Evolutionary conservation across 2,329 filamentous ascomycete genomes (phyloP).

Genomic region (Botrytis pseudocinerea): DNA sequence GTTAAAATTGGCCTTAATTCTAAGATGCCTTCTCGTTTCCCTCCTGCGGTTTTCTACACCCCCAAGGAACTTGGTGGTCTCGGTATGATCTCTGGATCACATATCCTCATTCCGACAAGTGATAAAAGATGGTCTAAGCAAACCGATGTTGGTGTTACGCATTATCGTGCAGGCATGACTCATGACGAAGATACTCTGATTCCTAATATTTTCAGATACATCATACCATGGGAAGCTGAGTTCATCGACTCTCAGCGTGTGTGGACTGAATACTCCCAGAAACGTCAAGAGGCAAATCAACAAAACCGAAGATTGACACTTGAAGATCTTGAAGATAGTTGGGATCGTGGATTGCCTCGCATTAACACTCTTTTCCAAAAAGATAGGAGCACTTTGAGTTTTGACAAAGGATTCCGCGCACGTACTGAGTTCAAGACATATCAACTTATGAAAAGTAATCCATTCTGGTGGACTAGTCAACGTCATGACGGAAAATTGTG

Average conservation of each 20-base stretch:
- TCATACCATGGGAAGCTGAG: conserved; percentile 98
- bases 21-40: conserved; percentile 99
- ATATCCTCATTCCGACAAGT: conserved; percentile 94
- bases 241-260: conserved; percentile 99
- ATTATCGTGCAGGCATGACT: conserved; percentile 96
- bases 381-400: conserved; percentile 92
- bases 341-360: conserved; percentile 94
- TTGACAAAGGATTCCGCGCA: conserved; percentile 97
- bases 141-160: conserved; percentile 94
- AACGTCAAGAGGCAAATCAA: conserved; percentile 93
- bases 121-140: conserved; percentile 99
- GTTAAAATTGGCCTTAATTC: conserved; percentile 99
- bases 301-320: conserved; percentile 93
- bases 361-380: conserved; percentile 99
- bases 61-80: conserved; percentile 96
- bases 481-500: conserved; percentile 95
- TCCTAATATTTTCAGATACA: conserved; percentile 98
- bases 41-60: conserved; percentile 96
- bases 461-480: conserved; percentile 99
- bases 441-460: conserved; percentile 98
- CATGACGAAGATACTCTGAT: conserved; percentile 98
- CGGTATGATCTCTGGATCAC: conserved; percentile 98
- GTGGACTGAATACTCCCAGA: conserved; percentile 99
- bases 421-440: conserved; percentile 98
- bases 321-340: conserved; percentile 95